Evolutionary conservation across 2,329 filamentous ascomycete species (phyloP).

Genomic region (Chrysoporthe puriensis): DNA sequence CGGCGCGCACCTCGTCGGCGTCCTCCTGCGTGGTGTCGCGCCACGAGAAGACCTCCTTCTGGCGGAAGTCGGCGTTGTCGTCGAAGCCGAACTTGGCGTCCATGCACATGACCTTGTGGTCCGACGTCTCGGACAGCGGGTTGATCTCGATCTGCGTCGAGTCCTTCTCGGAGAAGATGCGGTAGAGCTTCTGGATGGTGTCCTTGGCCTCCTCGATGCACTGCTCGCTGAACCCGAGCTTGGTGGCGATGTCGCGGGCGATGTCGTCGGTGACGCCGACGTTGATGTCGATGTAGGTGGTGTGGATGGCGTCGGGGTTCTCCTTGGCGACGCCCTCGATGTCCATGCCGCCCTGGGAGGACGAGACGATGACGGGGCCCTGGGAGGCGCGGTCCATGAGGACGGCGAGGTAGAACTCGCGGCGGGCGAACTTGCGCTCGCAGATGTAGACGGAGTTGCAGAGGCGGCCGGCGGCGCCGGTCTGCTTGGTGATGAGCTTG

Average conservation of each 20-base stretch:
- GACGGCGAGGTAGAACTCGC: conserved; percentile 98
- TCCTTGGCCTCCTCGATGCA: conserved; percentile 94
- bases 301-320: conserved; percentile 92
- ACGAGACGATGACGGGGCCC: conserved; percentile 93
- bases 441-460: conserved; percentile 99
- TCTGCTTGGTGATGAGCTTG: conserved; percentile 99
- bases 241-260: conserved; percentile 82
- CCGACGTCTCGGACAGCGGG: conserved; percentile 95
- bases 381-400: conserved; percentile 96
- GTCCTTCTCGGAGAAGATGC: conserved; percentile 98
- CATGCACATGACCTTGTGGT: conserved; percentile 98
- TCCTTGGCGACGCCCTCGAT: conserved; percentile 99
- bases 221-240: conserved; percentile 97
- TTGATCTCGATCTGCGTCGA: conserved; percentile 99
- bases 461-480: conserved; percentile 86
- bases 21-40: conserved; percentile 96
- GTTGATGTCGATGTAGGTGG: conserved; percentile 92
- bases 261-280: conserved; percentile 94
- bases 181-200: conserved; percentile 98
- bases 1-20: conserved; percentile 94
- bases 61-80: conserved; percentile 98
- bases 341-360: conserved; percentile 98
- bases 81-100: conserved; percentile 99
- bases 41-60: conserved; percentile 94
- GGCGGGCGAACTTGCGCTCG: conserved; percentile 98